Evolutionary conservation across 176 grass and related monocot genomes (phyloP).

Genomic region (Secale cereale): DNA sequence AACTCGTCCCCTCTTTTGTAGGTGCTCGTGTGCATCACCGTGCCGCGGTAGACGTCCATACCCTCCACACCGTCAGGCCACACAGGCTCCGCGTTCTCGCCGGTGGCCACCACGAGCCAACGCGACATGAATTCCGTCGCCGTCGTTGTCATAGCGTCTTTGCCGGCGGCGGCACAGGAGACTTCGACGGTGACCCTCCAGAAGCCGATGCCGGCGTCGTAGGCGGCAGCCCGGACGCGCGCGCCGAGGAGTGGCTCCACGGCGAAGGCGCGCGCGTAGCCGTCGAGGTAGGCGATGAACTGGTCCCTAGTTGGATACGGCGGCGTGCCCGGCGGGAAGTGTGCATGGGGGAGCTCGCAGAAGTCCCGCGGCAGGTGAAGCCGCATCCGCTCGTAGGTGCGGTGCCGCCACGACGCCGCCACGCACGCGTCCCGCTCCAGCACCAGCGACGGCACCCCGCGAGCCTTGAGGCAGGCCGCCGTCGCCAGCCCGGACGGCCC

Average conservation of each 20-base stretch:
- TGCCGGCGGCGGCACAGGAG: neutral
- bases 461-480: slow-evolving; percentile 69
- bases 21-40: slow-evolving; percentile 62
- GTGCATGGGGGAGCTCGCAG: slow-evolving; percentile 69
- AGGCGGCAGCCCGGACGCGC: slow-evolving; percentile 43
- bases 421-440: slow-evolving; percentile 77
- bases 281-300: slow-evolving; percentile 83
- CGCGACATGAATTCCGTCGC: slow-evolving; percentile 60
- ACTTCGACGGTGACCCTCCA: slow-evolving; percentile 46
- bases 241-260: slow-evolving; percentile 47
- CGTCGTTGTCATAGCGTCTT: neutral
- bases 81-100: slow-evolving; percentile 72
- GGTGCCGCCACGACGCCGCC: slow-evolving; percentile 66
- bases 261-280: slow-evolving; percentile 56
- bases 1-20: slow-evolving; percentile 72
- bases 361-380: slow-evolving; percentile 70
- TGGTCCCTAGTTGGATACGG: slow-evolving; percentile 74
- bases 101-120: slow-evolving; percentile 83
- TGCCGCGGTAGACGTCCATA: slow-evolving; percentile 33
- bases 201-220: slow-evolving; percentile 53
- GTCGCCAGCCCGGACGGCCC: slow-evolving; percentile 76
- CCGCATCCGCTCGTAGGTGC: slow-evolving; percentile 78
- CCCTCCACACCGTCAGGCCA: slow-evolving; percentile 42
- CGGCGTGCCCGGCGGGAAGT: slow-evolving; percentile 62
- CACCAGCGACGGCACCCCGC: slow-evolving; percentile 64